Conservation (phyloP, 148 eudicot species). For the Beta vulgaris region DNA sequence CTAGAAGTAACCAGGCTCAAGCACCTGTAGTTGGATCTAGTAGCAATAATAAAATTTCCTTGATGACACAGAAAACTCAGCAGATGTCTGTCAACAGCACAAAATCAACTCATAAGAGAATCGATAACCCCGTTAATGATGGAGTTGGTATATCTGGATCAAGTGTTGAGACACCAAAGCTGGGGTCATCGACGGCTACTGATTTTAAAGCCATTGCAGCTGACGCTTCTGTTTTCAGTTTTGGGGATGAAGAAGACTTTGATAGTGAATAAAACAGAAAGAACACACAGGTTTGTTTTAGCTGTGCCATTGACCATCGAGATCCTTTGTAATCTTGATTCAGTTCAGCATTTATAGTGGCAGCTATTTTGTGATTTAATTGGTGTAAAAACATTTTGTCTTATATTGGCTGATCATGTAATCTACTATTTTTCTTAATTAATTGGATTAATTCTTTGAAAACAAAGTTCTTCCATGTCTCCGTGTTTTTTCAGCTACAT, state of each 20-base stretch:
- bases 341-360: too few species aligned
- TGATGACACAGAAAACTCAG: constrained; percentile 41
- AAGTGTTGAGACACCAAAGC: constrained; percentile 33
- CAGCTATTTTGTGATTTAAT: too few species aligned
- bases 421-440: neutral
- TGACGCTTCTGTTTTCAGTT: constrained; percentile 94
- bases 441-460: neutral
- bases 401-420: neutral
- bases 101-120: constrained; percentile 34
- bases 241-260: constrained; percentile 89
- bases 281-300: neutral
- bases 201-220: constrained; percentile 96
- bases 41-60: constrained; percentile 28
- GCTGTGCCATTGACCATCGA: neutral
- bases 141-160: constrained; percentile 23
- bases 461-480: too few species aligned
- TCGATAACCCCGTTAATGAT: constrained; percentile 3
- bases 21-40: constrained; percentile 24
- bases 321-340: neutral
- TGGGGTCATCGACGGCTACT: constrained; percentile 38
- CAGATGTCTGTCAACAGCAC: constrained; percentile 39
- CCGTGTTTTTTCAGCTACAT: too few species aligned
- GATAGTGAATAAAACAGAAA: constrained; percentile 58
- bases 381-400: neutral
- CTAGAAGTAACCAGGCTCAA: constrained; percentile 35